Base-by-base conservation (phyloP, 768 basidiomycete species). In the Gelatoporia subvermispora region DNA sequence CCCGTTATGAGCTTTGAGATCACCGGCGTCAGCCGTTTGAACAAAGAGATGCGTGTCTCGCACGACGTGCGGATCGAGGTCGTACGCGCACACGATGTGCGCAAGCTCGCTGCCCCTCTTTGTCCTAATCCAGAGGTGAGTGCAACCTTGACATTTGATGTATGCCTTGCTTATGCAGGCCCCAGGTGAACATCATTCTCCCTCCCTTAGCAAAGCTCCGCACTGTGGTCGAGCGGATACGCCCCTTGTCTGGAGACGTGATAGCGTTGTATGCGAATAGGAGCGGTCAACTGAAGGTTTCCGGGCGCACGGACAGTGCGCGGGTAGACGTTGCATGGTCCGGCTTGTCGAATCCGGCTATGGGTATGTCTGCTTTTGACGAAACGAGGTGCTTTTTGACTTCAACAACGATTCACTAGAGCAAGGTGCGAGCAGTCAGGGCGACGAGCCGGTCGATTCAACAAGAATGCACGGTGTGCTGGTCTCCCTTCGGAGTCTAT, bases 51-150 rank as follows among this genome's bases (percentile, higher is more conserved):
- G 35, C 74, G 77, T 39, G 78, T 93, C 18, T 71, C 78, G 0
- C 90, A 94, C 60, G 90, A 93, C 58, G 87, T 93, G 23, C 76
- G 78, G 55, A 86, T 93, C 48, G 86, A 87, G 43, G 82, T 94
- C 8, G 75, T 90, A 78, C 80, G 80, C 48, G 85, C 85, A 1
- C 69, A 71, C 0, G 92, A 93, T 49, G 79, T 88, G 10, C 81
- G 77, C 17, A 79, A 73, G 51, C 73, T 93, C 47, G 75, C 70
- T 22, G 92, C 93, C 61, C 92, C 92, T 1, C 64, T 88, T 56
- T 93, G 91, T 60, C 92, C 92, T 1, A 84, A 87, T 24, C 88
- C 91, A 15, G 87, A 93, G 51, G 92, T 90, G 55, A 55, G 79
- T 23, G 15, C 28, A 34, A n/a, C 24, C 17, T 35, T 38, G 36